phyloP scores from a whole-genome alignment of 768 basidiomycete genomes.

The Pleurotus eryngii region DNA sequence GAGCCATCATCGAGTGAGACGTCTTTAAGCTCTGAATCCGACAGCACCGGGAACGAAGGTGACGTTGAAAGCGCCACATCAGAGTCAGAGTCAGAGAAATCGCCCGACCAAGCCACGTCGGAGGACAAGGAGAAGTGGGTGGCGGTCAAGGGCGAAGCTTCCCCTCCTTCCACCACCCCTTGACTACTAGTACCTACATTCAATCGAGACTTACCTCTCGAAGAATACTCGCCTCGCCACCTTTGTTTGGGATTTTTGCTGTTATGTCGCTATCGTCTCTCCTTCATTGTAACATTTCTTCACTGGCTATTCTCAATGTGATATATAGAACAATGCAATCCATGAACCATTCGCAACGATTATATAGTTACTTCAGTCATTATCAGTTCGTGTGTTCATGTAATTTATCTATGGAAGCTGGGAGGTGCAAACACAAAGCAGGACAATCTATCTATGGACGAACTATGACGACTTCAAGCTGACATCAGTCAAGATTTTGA shows the following conservation, averaged over 20 bases:
- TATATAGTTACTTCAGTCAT: not conserved
- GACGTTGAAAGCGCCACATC: constrained; percentile 75
- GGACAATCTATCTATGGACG: no score
- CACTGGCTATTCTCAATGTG: constrained; percentile 3
- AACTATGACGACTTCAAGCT: constrained; percentile 61
- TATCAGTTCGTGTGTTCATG: not conserved
- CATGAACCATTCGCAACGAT: not conserved
- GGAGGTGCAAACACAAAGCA: no score
- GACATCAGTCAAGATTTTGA: constrained; percentile 83
- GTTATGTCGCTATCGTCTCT: constrained; percentile 9
- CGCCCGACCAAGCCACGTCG: constrained; percentile 25
- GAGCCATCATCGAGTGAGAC: constrained; percentile 20
- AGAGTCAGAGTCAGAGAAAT: constrained; percentile 62
- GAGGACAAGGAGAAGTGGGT: constrained; percentile 70
- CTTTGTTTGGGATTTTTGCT: constrained; percentile 9
- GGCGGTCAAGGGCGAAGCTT: constrained; percentile 51
- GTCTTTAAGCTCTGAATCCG: constrained; percentile 56
- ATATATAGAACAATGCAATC: constrained; percentile 1
- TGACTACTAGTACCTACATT: not conserved
- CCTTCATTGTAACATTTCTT: constrained; percentile 5
- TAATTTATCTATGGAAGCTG: no score
- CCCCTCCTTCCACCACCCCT: constrained; percentile 17
- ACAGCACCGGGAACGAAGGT: constrained; percentile 61
- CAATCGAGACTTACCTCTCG: not conserved
- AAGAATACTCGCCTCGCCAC: constrained; percentile 1